Base-by-base conservation (phyloP, 1,139 yeast species). In the Candida gigantensis region DNA sequence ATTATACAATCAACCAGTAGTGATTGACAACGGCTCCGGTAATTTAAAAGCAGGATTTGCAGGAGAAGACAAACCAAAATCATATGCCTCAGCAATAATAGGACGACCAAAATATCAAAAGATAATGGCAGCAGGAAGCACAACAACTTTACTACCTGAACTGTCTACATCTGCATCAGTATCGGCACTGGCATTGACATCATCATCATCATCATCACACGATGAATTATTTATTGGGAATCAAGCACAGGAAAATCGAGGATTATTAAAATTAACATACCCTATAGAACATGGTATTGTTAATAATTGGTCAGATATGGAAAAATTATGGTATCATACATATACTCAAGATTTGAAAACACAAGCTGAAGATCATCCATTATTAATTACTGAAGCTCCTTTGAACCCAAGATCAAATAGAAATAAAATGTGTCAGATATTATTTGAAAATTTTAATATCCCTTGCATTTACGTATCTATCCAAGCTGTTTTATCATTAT, bases 21-120 rank as follows among this genome's bases (percentile, higher is more conserved):
- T 90, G 25, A 72, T 90, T 24, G 97, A 90, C 59, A 88, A 87
- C 65, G 97, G 97, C n/a, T 83, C 96, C 4, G 95, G 96, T 2
- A 74, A 77, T 34, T 69, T 89, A 39, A 85, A 88, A 55, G 89
- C 95, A 1, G 97, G 97, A 1, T 86, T 90, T 61, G 95, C 97
- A 1, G 97, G 97, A 12, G 94, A 86, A 49, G 94, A 87, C 39
- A 74, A 70, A 47, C 97, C 97, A 3, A 74, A 78, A 49, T 59
- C 78, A 27, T 73, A 65, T 43, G 65, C 64, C 26, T 61, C 77
- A 3, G 62, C 73, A 24, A 64, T 86, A 14, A 72, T 88, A 3
- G 97, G 97, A 3, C 63, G 84, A 37, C 92, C 95, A 5, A 90
- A 88, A 56, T 90, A 89, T 57, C 76, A 81, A 28, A 81, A 85